Evolutionary conservation across 352 stramenopile species (phyloP), one percentile per base, ranked within the genome.

Genomic region (Globisporangium emineosum): DNA sequence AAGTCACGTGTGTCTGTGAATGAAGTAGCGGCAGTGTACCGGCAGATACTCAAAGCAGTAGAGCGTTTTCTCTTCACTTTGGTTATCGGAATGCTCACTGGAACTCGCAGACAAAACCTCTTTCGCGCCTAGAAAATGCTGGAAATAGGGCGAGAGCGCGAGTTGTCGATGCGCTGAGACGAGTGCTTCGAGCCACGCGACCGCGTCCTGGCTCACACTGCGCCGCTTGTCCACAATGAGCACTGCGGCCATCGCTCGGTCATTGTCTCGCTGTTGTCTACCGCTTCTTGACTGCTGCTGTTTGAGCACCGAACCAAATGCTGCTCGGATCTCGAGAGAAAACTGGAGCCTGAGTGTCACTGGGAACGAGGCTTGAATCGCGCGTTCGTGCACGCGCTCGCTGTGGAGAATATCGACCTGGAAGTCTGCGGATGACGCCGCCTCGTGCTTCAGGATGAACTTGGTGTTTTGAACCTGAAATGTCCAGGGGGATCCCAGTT

Each of bases 21-120:
- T 52, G 25, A n/a, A 25, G 13, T 33, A 13, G 17, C 53, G 10
- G 3, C 30, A 7, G 29, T 19, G 19, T 37, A 61, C 37, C 55
- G 55, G 23, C 27, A 61, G 27, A 12, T 49, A 37, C 37, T 61
- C 55, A 12, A 61, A 61, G 55, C 55, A 61, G 55, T 61, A 61
- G 15, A 49, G 5, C 33, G 21, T 33, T 13, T 47, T 43, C 13
- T 60, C 54, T 19, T 13, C 54, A 19, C 35, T 12, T n/a, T 32
- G 21, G 32, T 47, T 9, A 21, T 23, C 17, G 21, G 25, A 40
- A n/a, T 47, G 37, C 6, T 27, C 33, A n/a, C 17, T 58, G 30
- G 6, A 19, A n/a, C 5, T 23, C 3, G 6, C 17, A 21, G 29
- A 6, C 19, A 47, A 29, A 25, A 49, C 5, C 7, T 50, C 55